A percentile compares a stretch with the other conserved stretches of the same genome.
These are phyloP conservation scores for Aspergillus eucalypticola DNA, from an alignment of 2,329 filamentous ascomycete genomes.

Conservation along the genomic window DNA sequence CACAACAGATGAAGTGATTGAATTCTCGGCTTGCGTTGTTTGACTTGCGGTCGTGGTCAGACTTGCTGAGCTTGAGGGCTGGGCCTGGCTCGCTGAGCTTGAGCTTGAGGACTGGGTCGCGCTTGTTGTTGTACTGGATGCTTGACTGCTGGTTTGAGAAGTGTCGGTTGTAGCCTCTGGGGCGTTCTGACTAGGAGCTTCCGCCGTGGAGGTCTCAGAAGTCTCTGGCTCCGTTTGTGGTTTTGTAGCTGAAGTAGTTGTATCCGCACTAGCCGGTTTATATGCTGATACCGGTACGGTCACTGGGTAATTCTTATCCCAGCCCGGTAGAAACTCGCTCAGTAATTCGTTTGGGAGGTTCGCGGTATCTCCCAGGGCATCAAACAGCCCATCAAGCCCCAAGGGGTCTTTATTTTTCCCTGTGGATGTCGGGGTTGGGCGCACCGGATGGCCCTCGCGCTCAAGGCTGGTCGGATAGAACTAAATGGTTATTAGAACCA, in stretches of 20 bases:
- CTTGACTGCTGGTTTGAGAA: neutral
- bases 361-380: constrained; percentile 17
- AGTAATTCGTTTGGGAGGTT: constrained; percentile 15
- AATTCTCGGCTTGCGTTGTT: neutral
- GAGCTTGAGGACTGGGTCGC: neutral
- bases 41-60: neutral
- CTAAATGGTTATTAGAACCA: constrained; percentile 23
- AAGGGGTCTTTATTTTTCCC: neutral
- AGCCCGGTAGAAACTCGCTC: neutral
- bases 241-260: neutral
- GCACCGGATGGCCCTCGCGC: constrained; percentile 31
- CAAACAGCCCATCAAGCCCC: constrained; percentile 20
- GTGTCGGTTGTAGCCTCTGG: neutral
- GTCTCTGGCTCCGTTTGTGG: neutral
- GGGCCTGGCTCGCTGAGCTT: neutral
- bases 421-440: constrained; percentile 28
- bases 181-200: neutral
- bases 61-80: neutral
- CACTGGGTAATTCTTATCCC: neutral
- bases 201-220: neutral
- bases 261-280: neutral
- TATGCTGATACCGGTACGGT: constrained; percentile 3
- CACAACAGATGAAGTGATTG: neutral
- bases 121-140: neutral
- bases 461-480: constrained; percentile 34